phyloP scores from a whole-genome alignment of 2,329 filamentous ascomycete genomes.

The Nemania diffusa region DNA sequence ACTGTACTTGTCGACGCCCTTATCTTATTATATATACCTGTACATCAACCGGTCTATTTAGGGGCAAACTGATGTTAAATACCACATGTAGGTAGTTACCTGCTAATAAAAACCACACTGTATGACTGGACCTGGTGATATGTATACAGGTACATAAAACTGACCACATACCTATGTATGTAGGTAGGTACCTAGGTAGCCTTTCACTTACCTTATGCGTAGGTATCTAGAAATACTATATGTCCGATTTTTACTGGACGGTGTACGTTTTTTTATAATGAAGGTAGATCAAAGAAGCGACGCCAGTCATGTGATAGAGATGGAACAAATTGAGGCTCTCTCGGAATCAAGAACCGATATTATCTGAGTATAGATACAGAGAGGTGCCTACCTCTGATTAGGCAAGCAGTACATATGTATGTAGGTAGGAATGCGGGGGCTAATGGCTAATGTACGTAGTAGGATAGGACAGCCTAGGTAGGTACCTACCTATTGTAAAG shows the following conservation, averaged over 20 bases:
- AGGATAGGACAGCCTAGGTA: too few relatives aligned
- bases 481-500: not conserved
- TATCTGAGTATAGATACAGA: too few relatives aligned
- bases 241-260: not conserved
- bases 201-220: not conserved
- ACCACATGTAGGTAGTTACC: too few relatives aligned
- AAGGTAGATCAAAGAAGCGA: not conserved
- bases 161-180: not conserved
- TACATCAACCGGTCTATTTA: not conserved
- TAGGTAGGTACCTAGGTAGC: not conserved
- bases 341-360: too few relatives aligned
- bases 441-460: not conserved
- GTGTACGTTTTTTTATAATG: not conserved
- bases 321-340: conserved; percentile 8
- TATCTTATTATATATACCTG: too few relatives aligned
- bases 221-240: not conserved
- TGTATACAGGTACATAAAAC: too few relatives aligned
- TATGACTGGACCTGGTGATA: too few relatives aligned
- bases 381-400: too few relatives aligned
- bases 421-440: too few relatives aligned
- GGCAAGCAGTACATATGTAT: too few relatives aligned
- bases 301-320: not conserved
- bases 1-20: too few relatives aligned
- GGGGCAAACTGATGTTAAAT: not conserved
- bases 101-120: too few relatives aligned